Conservation (phyloP, 176 grass and related monocot species). For the Lolium perenne region DNA sequence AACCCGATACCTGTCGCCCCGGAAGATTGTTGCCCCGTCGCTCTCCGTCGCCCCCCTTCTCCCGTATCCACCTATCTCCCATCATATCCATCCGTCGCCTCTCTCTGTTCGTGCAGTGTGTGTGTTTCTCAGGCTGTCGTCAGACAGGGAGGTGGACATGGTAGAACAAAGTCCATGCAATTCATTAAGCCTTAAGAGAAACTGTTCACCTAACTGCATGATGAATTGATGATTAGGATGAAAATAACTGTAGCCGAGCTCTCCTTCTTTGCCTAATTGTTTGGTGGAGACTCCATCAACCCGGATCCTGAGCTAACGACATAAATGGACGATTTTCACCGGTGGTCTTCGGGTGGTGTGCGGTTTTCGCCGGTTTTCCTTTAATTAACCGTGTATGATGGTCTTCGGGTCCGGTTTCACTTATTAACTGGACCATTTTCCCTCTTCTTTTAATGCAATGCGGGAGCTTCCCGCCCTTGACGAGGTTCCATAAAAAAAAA, state of each 20-base stretch:
- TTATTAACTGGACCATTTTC: no score
- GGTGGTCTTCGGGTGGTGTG: no score
- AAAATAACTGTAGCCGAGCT: not conserved
- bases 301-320: no score
- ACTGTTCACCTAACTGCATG: not conserved
- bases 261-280: not conserved
- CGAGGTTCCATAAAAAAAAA: no score
- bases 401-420: no score
- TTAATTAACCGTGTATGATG: no score
- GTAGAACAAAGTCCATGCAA: not conserved
- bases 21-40: conserved; percentile 22
- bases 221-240: not conserved
- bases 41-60: not conserved
- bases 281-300: not conserved
- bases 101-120: no score
- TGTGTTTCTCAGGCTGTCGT: not conserved
- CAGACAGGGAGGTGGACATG: not conserved
- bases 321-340: not conserved
- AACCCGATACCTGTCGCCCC: not conserved
- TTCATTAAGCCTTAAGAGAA: conserved; percentile 5
- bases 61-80: not conserved
- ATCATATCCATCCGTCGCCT: not conserved
- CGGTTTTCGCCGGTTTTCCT: no score
- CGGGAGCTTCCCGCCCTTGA: no score
- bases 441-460: no score